These are phyloP conservation scores for Curvularia sp. DNA, from an alignment of 2,329 filamentous ascomycete genomes.

Conservation along the genomic window DNA sequence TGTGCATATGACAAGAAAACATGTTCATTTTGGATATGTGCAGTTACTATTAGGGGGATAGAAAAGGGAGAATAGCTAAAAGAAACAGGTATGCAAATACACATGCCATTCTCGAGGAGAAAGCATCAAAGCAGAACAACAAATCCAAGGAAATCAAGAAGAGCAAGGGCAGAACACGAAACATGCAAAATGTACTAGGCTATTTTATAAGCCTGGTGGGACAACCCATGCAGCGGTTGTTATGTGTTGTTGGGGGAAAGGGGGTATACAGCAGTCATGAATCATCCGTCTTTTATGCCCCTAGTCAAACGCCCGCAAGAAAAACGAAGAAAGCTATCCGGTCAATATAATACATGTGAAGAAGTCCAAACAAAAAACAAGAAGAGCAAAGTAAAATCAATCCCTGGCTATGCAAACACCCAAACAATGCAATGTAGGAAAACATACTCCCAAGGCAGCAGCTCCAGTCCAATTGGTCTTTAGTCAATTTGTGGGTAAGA, in stretches of 20 bases:
- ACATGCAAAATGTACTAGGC: not conserved
- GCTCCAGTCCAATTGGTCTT: not conserved
- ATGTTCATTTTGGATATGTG: not conserved
- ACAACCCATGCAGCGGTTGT: not conserved
- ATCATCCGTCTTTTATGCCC: slow-evolving; percentile 10
- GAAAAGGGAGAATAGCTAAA: not conserved
- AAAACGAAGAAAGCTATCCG: not conserved
- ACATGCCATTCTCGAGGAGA: not conserved
- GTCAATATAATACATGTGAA: slow-evolving; percentile 2
- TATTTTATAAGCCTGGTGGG: not conserved
- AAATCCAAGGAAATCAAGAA: not conserved
- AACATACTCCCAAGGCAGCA: not conserved
- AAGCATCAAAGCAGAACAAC: not conserved
- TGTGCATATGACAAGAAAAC: not conserved
- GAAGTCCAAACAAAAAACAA: not conserved
- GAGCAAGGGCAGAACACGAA: not conserved
- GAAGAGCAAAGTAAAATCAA: not conserved
- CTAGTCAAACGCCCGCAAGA: slow-evolving; percentile 2
- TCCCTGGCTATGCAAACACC: slow-evolving; percentile 7
- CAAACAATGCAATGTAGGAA: slow-evolving; percentile 3
- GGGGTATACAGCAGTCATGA: slow-evolving; percentile 10
- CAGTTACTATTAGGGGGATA: not conserved
- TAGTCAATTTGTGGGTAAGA: slow-evolving; percentile 3
- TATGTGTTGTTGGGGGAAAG: not conserved
- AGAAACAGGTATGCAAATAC: not conserved